Percentiles rank a stretch among this genome's conserved stretches.
Conservation (phyloP, 2,329 filamentous ascomycete species). For the Phaeosphaeriaceae sp. region DNA sequence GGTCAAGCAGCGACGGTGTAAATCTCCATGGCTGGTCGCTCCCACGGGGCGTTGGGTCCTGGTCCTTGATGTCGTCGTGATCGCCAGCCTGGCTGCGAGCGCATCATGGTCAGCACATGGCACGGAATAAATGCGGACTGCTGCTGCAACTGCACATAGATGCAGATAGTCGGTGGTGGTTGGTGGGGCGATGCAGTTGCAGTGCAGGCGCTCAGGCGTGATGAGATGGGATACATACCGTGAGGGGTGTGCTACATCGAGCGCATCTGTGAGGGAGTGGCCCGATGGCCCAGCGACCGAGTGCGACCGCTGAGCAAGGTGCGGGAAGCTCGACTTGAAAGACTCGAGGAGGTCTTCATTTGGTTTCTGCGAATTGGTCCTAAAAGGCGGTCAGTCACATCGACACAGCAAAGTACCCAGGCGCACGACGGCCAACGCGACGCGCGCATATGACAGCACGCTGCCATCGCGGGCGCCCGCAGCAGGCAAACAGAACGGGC, state of each 20-base stretch:
- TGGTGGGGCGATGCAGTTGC: slow-evolving; percentile 1
- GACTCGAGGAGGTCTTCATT: slow-evolving; percentile 82
- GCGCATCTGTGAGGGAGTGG: slow-evolving; percentile 57
- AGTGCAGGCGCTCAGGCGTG: slow-evolving; percentile 9
- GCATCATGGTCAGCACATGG: slow-evolving; percentile 12
- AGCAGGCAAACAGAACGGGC: neutral
- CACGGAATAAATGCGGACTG: neutral
- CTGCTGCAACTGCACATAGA: neutral
- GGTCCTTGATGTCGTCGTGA: slow-evolving; percentile 68
- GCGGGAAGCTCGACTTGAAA: slow-evolving; percentile 84
- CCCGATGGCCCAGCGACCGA: slow-evolving; percentile 49
- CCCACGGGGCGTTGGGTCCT: slow-evolving; percentile 82
- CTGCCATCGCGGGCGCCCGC: slow-evolving; percentile 2
- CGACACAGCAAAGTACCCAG: neutral
- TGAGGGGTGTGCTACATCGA: slow-evolving; percentile 53
- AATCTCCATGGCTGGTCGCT: slow-evolving; percentile 85
- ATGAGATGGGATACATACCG: slow-evolving; percentile 48
- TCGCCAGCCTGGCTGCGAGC: slow-evolving; percentile 53
- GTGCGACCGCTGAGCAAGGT: slow-evolving; percentile 62
- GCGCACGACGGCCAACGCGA: slow-evolving; percentile 29
- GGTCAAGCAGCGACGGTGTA: slow-evolving; percentile 86
- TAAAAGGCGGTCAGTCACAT: slow-evolving; percentile 44
- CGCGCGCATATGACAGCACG: slow-evolving; percentile 35
- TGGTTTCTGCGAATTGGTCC: slow-evolving; percentile 83
- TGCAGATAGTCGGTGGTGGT: neutral